Evolutionary conservation across 2,329 filamentous ascomycete species (phyloP).

Genomic region (Claviceps sp.): DNA sequence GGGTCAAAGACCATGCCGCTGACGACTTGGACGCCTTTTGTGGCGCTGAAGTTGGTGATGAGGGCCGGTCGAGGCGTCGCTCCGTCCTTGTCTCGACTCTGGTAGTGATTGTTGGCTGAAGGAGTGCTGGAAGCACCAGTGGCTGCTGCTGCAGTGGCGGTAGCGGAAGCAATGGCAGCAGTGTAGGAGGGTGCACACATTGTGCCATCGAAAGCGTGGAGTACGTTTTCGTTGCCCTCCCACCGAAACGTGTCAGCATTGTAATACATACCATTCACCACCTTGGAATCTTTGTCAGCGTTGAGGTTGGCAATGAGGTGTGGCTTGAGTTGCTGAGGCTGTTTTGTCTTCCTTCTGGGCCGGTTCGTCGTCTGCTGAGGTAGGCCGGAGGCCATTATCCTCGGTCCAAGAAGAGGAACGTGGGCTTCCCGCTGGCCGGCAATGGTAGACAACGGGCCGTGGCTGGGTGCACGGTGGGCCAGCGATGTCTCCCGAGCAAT

Average conservation of each 20-base stretch:
- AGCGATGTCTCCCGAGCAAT: constrained; percentile 50
- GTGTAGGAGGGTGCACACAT: constrained; percentile 38
- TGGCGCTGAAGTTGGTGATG: constrained; percentile 78
- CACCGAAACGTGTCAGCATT: constrained; percentile 77
- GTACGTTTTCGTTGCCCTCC: constrained; percentile 90
- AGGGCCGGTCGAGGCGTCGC: constrained; percentile 58
- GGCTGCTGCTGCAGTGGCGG: neutral
- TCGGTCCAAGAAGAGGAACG: constrained; percentile 37
- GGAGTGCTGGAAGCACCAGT: neutral
- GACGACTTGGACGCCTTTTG: constrained; percentile 82
- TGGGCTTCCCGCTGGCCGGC: constrained; percentile 41
- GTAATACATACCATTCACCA: constrained; percentile 83
- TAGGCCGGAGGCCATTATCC: constrained; percentile 23
- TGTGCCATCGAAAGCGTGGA: constrained; percentile 63
- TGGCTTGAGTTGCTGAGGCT: constrained; percentile 58
- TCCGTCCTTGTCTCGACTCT: constrained; percentile 42
- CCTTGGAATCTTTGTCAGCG: constrained; percentile 61
- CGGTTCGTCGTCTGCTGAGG: constrained; percentile 27
- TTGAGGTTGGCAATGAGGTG: constrained; percentile 80
- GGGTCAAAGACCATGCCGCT: constrained; percentile 99
- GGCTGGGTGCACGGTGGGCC: constrained; percentile 44
- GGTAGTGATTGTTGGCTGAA: constrained; percentile 14
- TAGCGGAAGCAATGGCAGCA: constrained; percentile 13
- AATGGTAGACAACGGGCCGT: constrained; percentile 39
- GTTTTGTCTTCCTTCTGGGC: constrained; percentile 43